A percentile compares a stretch with the other conserved stretches of the same genome.
phyloP scores from a whole-genome alignment of 2,329 filamentous ascomycete genomes.

The Cladophialophora immunda region DNA sequence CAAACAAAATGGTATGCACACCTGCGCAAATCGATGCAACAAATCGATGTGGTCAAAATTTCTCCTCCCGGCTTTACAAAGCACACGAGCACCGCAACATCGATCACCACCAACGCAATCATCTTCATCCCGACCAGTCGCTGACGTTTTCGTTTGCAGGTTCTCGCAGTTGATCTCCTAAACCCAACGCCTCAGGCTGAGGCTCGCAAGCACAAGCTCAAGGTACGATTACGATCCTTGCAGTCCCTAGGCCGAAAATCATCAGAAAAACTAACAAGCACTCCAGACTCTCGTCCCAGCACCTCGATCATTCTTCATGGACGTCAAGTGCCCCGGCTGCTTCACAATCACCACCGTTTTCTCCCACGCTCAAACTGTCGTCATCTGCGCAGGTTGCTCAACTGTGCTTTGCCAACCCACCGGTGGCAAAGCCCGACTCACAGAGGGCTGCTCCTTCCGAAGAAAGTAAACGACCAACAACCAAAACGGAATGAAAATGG shows the following conservation, averaged over 20 bases:
- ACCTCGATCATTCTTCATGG: slow-evolving; percentile 99
- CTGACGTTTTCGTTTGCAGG: slow-evolving; percentile 63
- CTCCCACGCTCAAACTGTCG: slow-evolving; percentile 99
- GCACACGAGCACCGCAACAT: slow-evolving; percentile 41
- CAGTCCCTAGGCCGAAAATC: not conserved
- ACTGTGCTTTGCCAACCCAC: slow-evolving; percentile 99
- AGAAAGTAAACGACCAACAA: slow-evolving; percentile 83
- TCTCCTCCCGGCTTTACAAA: slow-evolving; percentile 28
- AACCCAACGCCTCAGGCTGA: slow-evolving; percentile 98
- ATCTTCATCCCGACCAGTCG: slow-evolving; percentile 22
- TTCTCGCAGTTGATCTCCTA: slow-evolving; percentile 99
- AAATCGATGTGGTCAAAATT: slow-evolving; percentile 36
- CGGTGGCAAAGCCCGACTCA: slow-evolving; percentile 98
- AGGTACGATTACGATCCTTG: slow-evolving; percentile 69
- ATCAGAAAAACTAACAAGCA: slow-evolving; percentile 28
- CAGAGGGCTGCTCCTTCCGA: slow-evolving; percentile 99
- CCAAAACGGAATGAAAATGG: slow-evolving; percentile 40
- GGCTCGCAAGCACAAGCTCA: slow-evolving; percentile 99
- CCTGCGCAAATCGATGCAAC: slow-evolving; percentile 12
- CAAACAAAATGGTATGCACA: slow-evolving; percentile 74
- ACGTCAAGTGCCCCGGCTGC: slow-evolving; percentile 99
- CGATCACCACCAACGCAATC: slow-evolving; percentile 33
- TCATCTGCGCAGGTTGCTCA: slow-evolving; percentile 99
- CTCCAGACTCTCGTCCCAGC: slow-evolving; percentile 87
- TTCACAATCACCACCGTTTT: slow-evolving; percentile 99